These are phyloP conservation scores for Polyplosphaeria fusca DNA, from an alignment of 495 filamentous ascomycete genomes.

Conservation along the genomic window DNA sequence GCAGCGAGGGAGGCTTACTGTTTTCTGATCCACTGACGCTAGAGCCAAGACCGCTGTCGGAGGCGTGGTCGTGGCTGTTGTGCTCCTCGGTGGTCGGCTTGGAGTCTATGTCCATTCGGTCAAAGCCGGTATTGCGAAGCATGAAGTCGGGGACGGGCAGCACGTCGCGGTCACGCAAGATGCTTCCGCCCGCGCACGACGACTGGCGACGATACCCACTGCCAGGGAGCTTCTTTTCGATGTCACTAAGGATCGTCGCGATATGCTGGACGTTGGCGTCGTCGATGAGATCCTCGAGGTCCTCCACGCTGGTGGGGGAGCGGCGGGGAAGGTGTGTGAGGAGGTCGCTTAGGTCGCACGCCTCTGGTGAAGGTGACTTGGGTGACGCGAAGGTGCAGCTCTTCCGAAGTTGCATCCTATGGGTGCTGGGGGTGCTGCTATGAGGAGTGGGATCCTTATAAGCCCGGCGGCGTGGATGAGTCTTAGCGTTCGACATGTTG, in stretches of 20 bases:
- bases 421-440: constrained; percentile 32
- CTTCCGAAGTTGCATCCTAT: constrained; percentile 52
- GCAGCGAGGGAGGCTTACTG: constrained; percentile 28
- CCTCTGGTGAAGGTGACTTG: constrained; percentile 43
- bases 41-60: constrained; percentile 62
- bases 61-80: constrained; percentile 53
- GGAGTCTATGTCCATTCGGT: constrained; percentile 39
- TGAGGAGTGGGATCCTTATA: constrained; percentile 26
- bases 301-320: constrained; percentile 60
- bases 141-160: constrained; percentile 40
- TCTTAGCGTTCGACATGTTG: constrained; percentile 37
- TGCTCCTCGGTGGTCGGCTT: constrained; percentile 34
- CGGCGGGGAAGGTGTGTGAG: constrained; percentile 53
- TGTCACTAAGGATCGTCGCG: constrained; percentile 35
- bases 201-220: constrained; percentile 14
- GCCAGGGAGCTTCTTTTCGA: constrained; percentile 39
- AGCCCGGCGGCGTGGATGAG: constrained; percentile 41
- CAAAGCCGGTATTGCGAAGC: constrained; percentile 35
- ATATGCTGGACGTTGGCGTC: constrained; percentile 36
- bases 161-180: constrained; percentile 42
- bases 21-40: constrained; percentile 48
- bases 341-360: constrained; percentile 45
- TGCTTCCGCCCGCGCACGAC: constrained; percentile 21
- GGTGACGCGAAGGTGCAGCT: constrained; percentile 61
- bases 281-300: constrained; percentile 42